Evolutionary conservation across 768 basidiomycete genomes (phyloP), one percentile per base, ranked within the genome.

Genomic region (Pisolithus orientalis): DNA sequence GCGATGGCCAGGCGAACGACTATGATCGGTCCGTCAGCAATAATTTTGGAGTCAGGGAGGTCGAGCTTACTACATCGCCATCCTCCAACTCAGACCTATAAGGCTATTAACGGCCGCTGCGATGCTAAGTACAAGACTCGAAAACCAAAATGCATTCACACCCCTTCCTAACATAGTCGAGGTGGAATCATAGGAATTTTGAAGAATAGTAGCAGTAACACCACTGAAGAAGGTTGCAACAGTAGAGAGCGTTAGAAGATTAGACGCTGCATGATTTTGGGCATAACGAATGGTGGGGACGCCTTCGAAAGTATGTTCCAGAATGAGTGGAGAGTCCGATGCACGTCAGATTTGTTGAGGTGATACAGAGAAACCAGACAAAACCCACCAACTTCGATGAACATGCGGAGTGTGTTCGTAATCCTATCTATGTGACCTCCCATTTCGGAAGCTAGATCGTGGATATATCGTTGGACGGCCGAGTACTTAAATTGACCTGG

Each of bases 201-300:
- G 85, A 57, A 87, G 65, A 1, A 84, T 84, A 7, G 84, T 84
- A 27, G 85, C 85, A 0, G 84, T 86, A 51, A 87, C 84, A 16
- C 82, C 84, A 31, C 82, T 84, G 66, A 87, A 86, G 68, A 88
- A 87, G 47, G 85, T 89, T 27, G 85, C 85, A 4, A 89, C 83
- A 6, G 86, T 87, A 37, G 84, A 85, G 31, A 89, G 72, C 56
- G 86, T 87, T 25, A 87, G 75, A 16, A 89, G 71, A 57, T 87
- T 87, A 39, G 76, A 72, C 3, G 84, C 82, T 32, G 78, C 83
- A 57, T 87, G 85, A 56, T 84, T 83, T 65, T 89, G 86, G 1
- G 83, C 84, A 57, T 86, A 85, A 47, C 84, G 79, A 59, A 90
- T 87, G 2, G 84, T 84, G 13, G 85, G 85, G 9, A 90, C 84